Evolutionary conservation across 305 asterid genomes (phyloP).

Genomic region (Galium porrigens): DNA sequence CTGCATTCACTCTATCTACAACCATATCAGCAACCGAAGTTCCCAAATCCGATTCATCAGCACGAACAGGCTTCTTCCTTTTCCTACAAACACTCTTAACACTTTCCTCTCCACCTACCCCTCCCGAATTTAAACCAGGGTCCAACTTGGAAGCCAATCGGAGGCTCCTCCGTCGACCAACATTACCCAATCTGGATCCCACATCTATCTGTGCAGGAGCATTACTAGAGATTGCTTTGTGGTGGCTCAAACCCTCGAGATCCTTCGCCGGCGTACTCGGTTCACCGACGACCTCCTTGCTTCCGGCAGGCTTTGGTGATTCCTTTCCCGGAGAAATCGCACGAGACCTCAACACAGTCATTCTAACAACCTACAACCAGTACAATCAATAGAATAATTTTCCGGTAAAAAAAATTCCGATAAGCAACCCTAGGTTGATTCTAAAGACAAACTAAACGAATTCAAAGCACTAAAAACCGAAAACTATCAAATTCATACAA

Average conservation of each 20-base stretch:
- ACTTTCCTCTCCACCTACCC: slow-evolving; percentile 1
- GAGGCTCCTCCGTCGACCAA: slow-evolving; percentile 48
- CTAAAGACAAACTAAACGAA: neutral
- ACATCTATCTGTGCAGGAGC: slow-evolving; percentile 15
- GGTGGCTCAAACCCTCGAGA: slow-evolving; percentile 22
- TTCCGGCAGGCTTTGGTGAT: slow-evolving; percentile 18
- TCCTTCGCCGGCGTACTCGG: slow-evolving; percentile 47
- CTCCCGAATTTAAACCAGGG: neutral
- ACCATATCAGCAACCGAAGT: slow-evolving; percentile 7
- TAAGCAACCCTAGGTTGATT: neutral
- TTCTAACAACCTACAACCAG: slow-evolving; percentile 12
- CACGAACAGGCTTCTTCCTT: slow-evolving; percentile 24
- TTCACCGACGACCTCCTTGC: slow-evolving; percentile 18
- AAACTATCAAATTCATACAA: neutral
- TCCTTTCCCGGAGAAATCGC: slow-evolving; percentile 18
- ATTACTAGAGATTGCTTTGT: slow-evolving; percentile 13
- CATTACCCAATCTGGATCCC: slow-evolving; percentile 23
- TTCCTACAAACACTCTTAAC: slow-evolving; percentile 19
- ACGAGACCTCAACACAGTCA: slow-evolving; percentile 56
- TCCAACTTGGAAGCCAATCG: slow-evolving; percentile 39
- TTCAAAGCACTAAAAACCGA: neutral
- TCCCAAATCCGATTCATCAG: slow-evolving; percentile 12
- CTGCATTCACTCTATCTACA: slow-evolving; percentile 12
- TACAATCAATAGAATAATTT: neutral
- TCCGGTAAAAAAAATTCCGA: neutral